phyloP scores from a whole-genome alignment of 2,329 filamentous ascomycete species.

The Fonsecaea pedrosoi region DNA sequence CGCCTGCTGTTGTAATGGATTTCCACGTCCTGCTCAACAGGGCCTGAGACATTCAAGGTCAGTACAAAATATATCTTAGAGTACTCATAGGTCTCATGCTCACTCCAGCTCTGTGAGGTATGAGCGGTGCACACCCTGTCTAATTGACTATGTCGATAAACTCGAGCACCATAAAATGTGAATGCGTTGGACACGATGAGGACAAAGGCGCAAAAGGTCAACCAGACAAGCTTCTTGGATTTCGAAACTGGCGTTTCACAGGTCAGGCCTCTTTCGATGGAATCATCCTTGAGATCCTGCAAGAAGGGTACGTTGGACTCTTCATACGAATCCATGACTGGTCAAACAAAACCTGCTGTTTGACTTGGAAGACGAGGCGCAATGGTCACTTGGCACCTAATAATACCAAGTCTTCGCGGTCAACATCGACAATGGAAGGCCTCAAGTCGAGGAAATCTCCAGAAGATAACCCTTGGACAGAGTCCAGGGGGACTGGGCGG shows the following conservation, averaged over 20 bases:
- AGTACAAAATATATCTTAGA: neutral
- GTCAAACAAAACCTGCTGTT: neutral
- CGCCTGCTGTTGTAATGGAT: conserved; percentile 2
- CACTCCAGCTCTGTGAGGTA: conserved; percentile 1
- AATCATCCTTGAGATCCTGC: neutral
- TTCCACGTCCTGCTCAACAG: neutral
- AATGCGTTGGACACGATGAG: neutral
- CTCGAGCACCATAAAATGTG: conserved; percentile 6
- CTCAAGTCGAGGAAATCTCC: neutral
- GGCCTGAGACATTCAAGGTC: neutral
- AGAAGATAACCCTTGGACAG: neutral
- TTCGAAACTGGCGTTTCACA: neutral
- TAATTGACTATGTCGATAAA: conserved; percentile 1
- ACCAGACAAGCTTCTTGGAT: neutral
- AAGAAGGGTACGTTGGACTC: conserved; percentile 1
- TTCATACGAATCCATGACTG: neutral
- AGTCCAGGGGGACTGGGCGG: neutral
- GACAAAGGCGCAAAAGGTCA: neutral
- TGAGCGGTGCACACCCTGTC: conserved; percentile 3
- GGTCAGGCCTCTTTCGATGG: neutral
- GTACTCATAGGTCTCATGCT: neutral
- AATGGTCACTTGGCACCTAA: neutral
- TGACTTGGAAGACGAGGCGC: neutral
- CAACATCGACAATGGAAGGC: neutral
- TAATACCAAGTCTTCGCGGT: neutral